Conservation (phyloP, 805 yeast genomes). For the Spathaspora hagerdaliae region DNA sequence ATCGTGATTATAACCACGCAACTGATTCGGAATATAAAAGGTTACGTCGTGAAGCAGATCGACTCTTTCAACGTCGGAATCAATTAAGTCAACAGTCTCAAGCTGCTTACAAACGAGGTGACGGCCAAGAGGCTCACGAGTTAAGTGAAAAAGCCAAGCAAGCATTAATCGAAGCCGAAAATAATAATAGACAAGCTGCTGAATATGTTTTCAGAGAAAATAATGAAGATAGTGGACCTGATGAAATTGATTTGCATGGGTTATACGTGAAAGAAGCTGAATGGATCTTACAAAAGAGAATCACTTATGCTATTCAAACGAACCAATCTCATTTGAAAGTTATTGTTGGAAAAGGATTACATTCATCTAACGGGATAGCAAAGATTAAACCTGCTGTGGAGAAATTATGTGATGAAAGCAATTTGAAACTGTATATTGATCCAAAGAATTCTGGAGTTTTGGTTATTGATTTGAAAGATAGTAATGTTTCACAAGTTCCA, state of each 20-base stretch:
- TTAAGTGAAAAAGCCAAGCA: constrained; percentile 66
- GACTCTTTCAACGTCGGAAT: constrained; percentile 54
- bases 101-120: constrained; percentile 70
- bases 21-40: constrained; percentile 60
- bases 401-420: constrained; percentile 63
- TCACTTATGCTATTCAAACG: constrained; percentile 57
- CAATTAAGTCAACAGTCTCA: constrained; percentile 66
- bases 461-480: constrained; percentile 52
- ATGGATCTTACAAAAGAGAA: constrained; percentile 67
- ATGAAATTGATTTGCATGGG: constrained; percentile 94
- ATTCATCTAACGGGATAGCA: constrained; percentile 76
- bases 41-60: constrained; percentile 65
- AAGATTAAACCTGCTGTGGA: constrained; percentile 89
- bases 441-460: constrained; percentile 77
- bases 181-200: constrained; percentile 76
- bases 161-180: constrained; percentile 58
- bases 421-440: constrained; percentile 60
- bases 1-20: constrained; percentile 68
- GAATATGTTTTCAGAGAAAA: constrained; percentile 84
- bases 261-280: constrained; percentile 85
- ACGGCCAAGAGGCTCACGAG: constrained; percentile 67
- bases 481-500: constrained; percentile 26
- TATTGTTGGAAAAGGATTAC: constrained; percentile 91
- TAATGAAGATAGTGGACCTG: constrained; percentile 77
- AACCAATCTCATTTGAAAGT: constrained; percentile 66